phyloP scores from a whole-genome alignment of 768 basidiomycete genomes.

The Tulasnella sp. region DNA sequence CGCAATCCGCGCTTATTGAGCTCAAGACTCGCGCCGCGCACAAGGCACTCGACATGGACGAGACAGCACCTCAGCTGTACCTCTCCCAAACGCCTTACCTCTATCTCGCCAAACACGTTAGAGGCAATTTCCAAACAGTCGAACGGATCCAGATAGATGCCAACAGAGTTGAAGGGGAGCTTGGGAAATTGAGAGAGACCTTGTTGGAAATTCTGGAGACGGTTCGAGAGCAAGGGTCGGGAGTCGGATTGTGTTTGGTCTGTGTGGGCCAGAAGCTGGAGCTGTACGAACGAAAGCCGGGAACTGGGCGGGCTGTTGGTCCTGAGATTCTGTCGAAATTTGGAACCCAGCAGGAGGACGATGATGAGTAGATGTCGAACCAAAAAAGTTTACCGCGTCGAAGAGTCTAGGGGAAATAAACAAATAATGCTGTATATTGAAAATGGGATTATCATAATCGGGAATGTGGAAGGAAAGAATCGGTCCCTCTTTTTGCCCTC shows the following conservation, averaged over 20 bases:
- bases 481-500: no score
- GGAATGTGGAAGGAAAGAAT: no score
- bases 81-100: constrained; percentile 54
- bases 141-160: constrained; percentile 9
- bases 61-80: constrained; percentile 57
- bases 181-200: constrained; percentile 30
- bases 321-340: not conserved
- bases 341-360: not conserved
- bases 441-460: not conserved
- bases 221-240: constrained; percentile 46
- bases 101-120: constrained; percentile 27
- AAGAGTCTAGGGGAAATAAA: no score
- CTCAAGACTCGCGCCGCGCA: constrained; percentile 37
- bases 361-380: not conserved
- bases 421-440: not conserved
- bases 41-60: constrained; percentile 43
- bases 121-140: constrained; percentile 28
- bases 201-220: constrained; percentile 39
- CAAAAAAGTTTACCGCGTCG: no score
- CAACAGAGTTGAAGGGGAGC: constrained; percentile 26
- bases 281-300: constrained; percentile 42
- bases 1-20: constrained; percentile 41
- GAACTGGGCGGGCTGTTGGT: constrained; percentile 5
- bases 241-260: constrained; percentile 49
- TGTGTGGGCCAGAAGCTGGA: constrained; percentile 38